Percentiles rank a stretch among this genome's conserved stretches.
Evolutionary conservation across 106 monocot genomes (phyloP).

Genomic region (Dioscorea dumetorum): DNA sequence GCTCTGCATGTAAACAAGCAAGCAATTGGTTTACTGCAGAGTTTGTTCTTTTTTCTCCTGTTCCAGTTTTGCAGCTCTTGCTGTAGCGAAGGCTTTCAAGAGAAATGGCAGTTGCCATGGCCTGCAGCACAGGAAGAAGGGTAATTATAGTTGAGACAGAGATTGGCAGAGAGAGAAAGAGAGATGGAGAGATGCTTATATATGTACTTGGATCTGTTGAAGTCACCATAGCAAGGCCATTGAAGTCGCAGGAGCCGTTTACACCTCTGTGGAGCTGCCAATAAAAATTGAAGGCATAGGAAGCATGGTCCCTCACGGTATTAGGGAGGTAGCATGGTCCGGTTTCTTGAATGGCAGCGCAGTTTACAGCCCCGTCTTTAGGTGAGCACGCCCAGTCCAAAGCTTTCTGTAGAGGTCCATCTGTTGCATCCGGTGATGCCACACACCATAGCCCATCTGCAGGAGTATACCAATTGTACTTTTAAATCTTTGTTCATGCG

Average conservation of each 20-base stretch:
- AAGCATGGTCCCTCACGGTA: slow-evolving; percentile 65
- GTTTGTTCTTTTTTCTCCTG: no score
- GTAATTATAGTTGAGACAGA: not conserved
- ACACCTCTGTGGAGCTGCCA: slow-evolving; percentile 65
- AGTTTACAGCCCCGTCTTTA: slow-evolving; percentile 65
- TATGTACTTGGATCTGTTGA: slow-evolving; percentile 76
- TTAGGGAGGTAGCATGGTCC: slow-evolving; percentile 67
- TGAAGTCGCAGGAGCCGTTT: slow-evolving; percentile 78
- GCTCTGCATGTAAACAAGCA: no score
- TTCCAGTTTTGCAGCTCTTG: no score
- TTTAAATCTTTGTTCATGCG: no score
- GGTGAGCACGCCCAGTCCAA: slow-evolving; percentile 69
- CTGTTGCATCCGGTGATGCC: slow-evolving; percentile 64
- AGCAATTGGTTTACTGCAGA: no score
- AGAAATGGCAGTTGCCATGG: slow-evolving; percentile 46
- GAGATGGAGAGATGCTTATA: not conserved
- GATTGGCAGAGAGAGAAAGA: no score
- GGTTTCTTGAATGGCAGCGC: slow-evolving; percentile 53
- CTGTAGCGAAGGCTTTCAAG: no score
- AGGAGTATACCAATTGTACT: no score
- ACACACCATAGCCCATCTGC: slow-evolving; percentile 61
- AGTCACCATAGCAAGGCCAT: slow-evolving; percentile 65
- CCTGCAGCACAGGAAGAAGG: slow-evolving; percentile 31
- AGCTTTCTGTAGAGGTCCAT: slow-evolving; percentile 61
- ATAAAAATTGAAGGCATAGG: slow-evolving; percentile 94